Evolutionary conservation across 169 alveolate species (phyloP), one percentile per base, ranked within the genome.

Genomic region (Babesia ovata): DNA sequence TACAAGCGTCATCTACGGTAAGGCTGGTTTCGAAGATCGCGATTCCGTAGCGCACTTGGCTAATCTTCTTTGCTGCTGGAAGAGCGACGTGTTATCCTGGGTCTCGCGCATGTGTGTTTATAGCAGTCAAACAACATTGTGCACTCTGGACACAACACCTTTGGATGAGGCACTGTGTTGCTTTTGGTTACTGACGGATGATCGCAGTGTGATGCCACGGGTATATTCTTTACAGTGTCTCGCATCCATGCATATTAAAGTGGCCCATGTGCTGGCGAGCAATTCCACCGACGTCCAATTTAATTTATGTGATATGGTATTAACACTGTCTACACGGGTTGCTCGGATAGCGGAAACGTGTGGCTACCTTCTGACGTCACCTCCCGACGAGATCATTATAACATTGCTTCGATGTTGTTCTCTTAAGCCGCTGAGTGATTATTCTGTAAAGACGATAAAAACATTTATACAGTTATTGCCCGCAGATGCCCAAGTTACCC

Each of bases 161-260:
- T 36, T 79, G 39, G 59, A 71, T 48, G 87, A 79, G 42, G 87
- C 78, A 9, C 21, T 72, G n/a, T 79, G 87, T 54, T n/a, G 69
- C 28, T 79, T 44, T 22, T 8, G 67, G 50, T 17, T 79, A 12
- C 45, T 79, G 24, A 50, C 58, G n/a, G 52, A 36, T 45, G 57
- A 65, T 2, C 29, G 46, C 14, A 79, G 87, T 69, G 46, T 62
- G 49, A 46, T 79, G 33, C 87, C 87, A 14, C 61, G 52, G 36
- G 79, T 70, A 21, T 81, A 81, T 36, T 59, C 82, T 0, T n/a
- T 45, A n/a, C 62, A 39, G 49, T 49, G 74, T 21, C 50, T 71
- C 19, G 79, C 46, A 29, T 26, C 59, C 19, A 81, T 81, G 85
- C 22, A n/a, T 50, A 39, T 81, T 12, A 81, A 81, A 74, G 58